These are phyloP conservation scores for Paecilomyces sp. DNA, from an alignment of 2,329 filamentous ascomycete genomes.

Conservation along the genomic window DNA sequence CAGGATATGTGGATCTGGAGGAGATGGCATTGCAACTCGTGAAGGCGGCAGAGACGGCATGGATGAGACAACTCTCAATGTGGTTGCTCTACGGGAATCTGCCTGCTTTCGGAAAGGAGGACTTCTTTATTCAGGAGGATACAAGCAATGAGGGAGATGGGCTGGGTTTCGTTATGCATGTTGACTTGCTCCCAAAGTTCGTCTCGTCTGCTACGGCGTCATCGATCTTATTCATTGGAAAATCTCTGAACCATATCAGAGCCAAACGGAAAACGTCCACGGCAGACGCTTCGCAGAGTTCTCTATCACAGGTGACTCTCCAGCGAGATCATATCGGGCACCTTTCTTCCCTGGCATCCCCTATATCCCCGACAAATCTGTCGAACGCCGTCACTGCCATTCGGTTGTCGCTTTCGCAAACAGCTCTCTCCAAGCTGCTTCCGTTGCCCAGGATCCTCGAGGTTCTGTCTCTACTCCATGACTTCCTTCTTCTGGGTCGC, in stretches of 20 bases:
- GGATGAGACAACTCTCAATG: constrained; percentile 81
- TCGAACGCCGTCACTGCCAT: constrained; percentile 68
- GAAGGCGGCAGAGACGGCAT: constrained; percentile 75
- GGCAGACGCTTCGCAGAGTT: constrained; percentile 19
- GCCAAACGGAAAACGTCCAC: constrained; percentile 36
- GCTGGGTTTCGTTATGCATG: constrained; percentile 53
- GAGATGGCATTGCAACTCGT: constrained; percentile 65
- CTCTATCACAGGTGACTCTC: constrained; percentile 56
- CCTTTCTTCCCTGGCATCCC: constrained; percentile 62
- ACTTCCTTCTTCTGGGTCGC: constrained; percentile 79
- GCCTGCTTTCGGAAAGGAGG: constrained; percentile 67
- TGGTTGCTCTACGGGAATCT: constrained; percentile 88
- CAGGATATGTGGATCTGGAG: constrained; percentile 82
- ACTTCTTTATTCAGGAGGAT: constrained; percentile 71
- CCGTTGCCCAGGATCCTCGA: constrained; percentile 71
- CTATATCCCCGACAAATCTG: constrained; percentile 65
- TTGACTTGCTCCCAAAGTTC: constrained; percentile 66
- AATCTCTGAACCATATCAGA: constrained; percentile 77
- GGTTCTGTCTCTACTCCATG: constrained; percentile 67
- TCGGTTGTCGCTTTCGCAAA: constrained; percentile 73
- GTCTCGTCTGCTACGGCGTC: constrained; percentile 66
- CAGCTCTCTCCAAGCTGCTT: constrained; percentile 72
- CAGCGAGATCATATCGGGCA: constrained; percentile 42
- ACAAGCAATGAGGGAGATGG: constrained; percentile 30
- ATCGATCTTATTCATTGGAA: constrained; percentile 86